Conservation (phyloP, 805 yeast species). For the Komagataella kurtzmanii region DNA sequence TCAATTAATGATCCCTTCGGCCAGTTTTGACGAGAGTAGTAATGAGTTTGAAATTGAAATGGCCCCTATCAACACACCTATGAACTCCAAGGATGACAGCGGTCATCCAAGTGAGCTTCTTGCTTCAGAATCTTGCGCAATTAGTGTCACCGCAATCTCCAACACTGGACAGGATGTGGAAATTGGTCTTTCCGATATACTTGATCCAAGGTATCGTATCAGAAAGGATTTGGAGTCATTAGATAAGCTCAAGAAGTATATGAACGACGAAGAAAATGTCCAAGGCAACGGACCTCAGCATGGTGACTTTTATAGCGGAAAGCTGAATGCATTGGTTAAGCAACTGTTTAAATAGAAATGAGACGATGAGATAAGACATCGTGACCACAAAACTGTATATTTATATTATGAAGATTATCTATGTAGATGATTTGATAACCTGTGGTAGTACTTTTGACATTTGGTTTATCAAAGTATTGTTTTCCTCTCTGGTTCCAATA, state of each 20-base stretch:
- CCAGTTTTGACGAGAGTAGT: constrained; percentile 2
- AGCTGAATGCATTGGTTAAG: background rate
- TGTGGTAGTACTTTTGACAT: constrained; percentile 20
- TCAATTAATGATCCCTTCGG: constrained; percentile 9
- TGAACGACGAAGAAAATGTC: background rate
- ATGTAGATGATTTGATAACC: background rate
- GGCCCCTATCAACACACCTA: background rate
- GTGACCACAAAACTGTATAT: background rate
- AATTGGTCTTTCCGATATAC: background rate
- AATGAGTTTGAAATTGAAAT: background rate
- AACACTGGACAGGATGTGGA: background rate
- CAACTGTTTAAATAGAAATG: background rate
- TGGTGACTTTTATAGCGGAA: background rate
- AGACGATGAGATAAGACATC: background rate
- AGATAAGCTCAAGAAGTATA: background rate
- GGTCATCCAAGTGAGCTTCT: background rate
- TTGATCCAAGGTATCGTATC: background rate
- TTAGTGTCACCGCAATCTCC: constrained; percentile 2
- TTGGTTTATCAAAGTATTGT: constrained; percentile 31
- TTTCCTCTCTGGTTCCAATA: constrained; percentile 75
- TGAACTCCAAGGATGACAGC: background rate
- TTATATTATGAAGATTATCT: no score
- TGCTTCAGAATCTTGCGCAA: constrained; percentile 1
- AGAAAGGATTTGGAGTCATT: background rate
- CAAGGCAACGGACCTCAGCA: background rate